Evolutionary conservation across 2,329 filamentous ascomycete species (phyloP).

Genomic region (Clarireedia sp.): DNA sequence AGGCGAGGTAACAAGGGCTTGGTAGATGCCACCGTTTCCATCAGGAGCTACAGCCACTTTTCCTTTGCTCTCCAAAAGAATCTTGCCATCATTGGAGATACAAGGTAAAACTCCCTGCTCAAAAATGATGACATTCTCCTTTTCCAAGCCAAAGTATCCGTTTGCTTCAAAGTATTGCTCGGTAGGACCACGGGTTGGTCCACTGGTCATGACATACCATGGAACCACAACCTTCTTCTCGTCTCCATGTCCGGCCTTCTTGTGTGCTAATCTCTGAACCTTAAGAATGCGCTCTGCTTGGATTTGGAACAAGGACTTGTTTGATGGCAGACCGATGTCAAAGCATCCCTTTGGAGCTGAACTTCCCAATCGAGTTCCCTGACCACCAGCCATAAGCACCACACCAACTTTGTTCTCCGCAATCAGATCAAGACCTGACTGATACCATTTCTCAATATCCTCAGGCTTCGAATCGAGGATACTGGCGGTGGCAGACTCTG

Average conservation of each 20-base stretch:
- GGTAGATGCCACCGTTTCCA: slow-evolving; percentile 94
- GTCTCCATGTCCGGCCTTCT: slow-evolving; percentile 51
- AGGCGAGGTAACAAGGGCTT: slow-evolving; percentile 72
- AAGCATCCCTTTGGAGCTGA: slow-evolving; percentile 96
- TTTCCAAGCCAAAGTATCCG: slow-evolving; percentile 80
- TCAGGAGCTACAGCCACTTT: slow-evolving; percentile 92
- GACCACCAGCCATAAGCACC: slow-evolving; percentile 93
- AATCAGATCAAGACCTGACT: slow-evolving; percentile 57
- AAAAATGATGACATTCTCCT: slow-evolving; percentile 84
- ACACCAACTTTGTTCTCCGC: slow-evolving; percentile 68
- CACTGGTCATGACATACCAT: slow-evolving; percentile 99
- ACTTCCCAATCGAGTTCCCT: slow-evolving; percentile 90
- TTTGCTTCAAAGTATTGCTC: slow-evolving; percentile 87
- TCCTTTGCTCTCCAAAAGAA: slow-evolving; percentile 81
- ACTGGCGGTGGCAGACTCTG: slow-evolving; percentile 76
- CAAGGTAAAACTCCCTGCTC: slow-evolving; percentile 96
- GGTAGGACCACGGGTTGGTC: slow-evolving; percentile 85
- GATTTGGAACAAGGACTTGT: slow-evolving; percentile 95
- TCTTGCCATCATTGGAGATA: slow-evolving; percentile 96
- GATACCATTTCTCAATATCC: slow-evolving; percentile 79
- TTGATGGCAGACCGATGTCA: slow-evolving; percentile 85
- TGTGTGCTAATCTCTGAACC: slow-evolving; percentile 71
- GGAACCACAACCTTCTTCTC: slow-evolving; percentile 61
- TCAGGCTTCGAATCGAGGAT: slow-evolving; percentile 79
- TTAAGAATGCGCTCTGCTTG: slow-evolving; percentile 91